phyloP scores from a whole-genome alignment of 768 basidiomycete species.

The Candolleomyces aberdarensis region DNA sequence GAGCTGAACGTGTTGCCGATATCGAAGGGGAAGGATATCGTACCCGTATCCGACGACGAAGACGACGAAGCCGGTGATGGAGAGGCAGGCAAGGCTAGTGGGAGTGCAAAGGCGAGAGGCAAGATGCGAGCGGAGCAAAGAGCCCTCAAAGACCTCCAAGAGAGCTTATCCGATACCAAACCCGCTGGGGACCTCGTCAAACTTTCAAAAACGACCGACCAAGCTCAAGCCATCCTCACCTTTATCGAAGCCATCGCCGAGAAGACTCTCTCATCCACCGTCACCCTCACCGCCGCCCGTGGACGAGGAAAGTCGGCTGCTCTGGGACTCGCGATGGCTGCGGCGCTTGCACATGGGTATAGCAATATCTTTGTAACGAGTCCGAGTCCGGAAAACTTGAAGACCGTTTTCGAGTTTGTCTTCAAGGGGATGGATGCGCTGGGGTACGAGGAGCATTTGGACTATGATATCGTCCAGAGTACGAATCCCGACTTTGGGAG shows the following conservation, averaged over 20 bases:
- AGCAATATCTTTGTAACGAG: slow-evolving; percentile 98
- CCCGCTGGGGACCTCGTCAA: slow-evolving; percentile 88
- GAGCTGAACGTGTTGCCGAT: slow-evolving; percentile 97
- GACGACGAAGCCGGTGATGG: not conserved
- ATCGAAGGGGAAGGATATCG: slow-evolving; percentile 91
- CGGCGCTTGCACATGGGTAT: slow-evolving; percentile 90
- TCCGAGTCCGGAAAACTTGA: slow-evolving; percentile 96
- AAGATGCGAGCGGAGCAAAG: slow-evolving; percentile 42
- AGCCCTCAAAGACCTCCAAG: slow-evolving; percentile 77
- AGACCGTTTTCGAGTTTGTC: slow-evolving; percentile 96
- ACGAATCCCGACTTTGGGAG: slow-evolving; percentile 94
- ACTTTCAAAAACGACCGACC: slow-evolving; percentile 89
- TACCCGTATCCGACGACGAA: slow-evolving; percentile 48
- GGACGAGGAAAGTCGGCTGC: slow-evolving; percentile 97
- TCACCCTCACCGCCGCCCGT: slow-evolving; percentile 90
- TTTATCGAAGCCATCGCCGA: slow-evolving; percentile 93
- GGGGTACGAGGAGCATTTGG: slow-evolving; percentile 96
- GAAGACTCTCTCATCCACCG: slow-evolving; percentile 91
- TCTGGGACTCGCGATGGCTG: slow-evolving; percentile 90
- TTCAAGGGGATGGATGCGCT: slow-evolving; percentile 95
- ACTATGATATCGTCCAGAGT: slow-evolving; percentile 94
- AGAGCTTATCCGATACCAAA: slow-evolving; percentile 75
- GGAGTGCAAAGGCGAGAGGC: slow-evolving; percentile 3
- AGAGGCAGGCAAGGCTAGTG: too few relatives aligned
- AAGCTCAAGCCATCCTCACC: slow-evolving; percentile 90